Conservation (phyloP, 176 grass and related monocot genomes). For the Alopecurus myosuroides region DNA sequence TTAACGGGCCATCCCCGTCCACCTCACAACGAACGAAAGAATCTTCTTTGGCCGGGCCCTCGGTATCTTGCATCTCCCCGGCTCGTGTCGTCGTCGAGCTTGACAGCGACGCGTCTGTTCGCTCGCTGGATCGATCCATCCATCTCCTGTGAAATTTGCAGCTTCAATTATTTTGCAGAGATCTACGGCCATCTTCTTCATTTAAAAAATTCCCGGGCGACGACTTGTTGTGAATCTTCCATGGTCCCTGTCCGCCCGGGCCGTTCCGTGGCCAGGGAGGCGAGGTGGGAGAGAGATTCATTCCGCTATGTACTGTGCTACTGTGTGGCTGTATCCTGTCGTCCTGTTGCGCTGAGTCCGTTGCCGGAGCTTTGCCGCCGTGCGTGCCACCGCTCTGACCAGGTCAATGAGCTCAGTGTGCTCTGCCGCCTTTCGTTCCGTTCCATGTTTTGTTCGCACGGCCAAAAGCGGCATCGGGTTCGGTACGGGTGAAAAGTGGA, state of each 20-base stretch:
- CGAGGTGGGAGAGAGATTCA: not conserved
- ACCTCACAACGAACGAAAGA: conserved; percentile 11
- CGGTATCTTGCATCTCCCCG: conserved; percentile 48
- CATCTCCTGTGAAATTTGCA: not conserved
- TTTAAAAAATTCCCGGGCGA: not conserved
- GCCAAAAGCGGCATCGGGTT: not conserved
- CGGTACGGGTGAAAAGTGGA: not conserved
- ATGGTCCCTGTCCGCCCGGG: not conserved
- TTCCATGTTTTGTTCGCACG: not conserved
- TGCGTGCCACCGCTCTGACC: not conserved
- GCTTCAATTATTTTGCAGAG: not conserved
- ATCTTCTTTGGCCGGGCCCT: conserved; percentile 23
- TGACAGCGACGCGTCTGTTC: conserved; percentile 18
- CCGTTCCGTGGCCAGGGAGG: not conserved
- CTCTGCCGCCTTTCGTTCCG: not conserved
- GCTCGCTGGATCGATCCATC: no score
- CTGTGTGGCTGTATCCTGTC: not conserved
- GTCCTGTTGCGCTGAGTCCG: not conserved
- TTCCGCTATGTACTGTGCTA: not conserved
- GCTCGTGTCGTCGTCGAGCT: not conserved
- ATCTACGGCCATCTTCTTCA: not conserved
- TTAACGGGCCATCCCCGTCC: conserved; percentile 19
- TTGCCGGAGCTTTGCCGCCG: not conserved
- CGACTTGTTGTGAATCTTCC: conserved; percentile 14
- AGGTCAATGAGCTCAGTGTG: not conserved